phyloP scores from a whole-genome alignment of 2,329 filamentous ascomycete species.

The Monosporascus sp. region DNA sequence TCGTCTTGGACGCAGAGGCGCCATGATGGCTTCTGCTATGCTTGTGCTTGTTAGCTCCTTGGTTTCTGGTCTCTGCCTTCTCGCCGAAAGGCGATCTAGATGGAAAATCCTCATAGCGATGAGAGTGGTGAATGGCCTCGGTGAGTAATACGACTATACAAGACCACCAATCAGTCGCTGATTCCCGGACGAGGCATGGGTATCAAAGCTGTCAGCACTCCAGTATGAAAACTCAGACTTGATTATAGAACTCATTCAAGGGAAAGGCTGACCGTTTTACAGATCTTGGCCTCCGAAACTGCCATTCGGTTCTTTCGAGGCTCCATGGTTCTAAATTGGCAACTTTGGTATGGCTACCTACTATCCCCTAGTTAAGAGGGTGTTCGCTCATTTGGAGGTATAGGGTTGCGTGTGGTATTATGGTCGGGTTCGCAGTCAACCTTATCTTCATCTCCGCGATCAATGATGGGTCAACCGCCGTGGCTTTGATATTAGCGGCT shows the following conservation, averaged over 20 bases:
- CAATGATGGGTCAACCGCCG: constrained; percentile 6
- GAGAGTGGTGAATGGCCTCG: constrained; percentile 30
- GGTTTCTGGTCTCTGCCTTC: constrained; percentile 17
- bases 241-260: not conserved
- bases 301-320: constrained; percentile 39
- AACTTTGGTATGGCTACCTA: constrained; percentile 27
- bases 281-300: constrained; percentile 37
- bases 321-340: constrained; percentile 37
- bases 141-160: constrained; percentile 17
- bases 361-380: not conserved
- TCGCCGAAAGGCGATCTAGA: not conserved
- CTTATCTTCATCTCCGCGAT: constrained; percentile 23
- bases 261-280: not conserved
- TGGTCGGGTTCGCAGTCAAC: constrained; percentile 10
- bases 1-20: constrained; percentile 31
- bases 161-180: not conserved
- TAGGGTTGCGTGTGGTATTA: constrained; percentile 4
- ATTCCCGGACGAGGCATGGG: constrained; percentile 30
- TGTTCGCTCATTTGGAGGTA: not conserved
- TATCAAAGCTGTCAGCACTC: constrained; percentile 38
- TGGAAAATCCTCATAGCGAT: constrained; percentile 29
- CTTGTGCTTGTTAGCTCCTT: constrained; percentile 31
- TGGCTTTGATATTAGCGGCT: constrained; percentile 25
- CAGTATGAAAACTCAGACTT: constrained; percentile 5
- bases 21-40: constrained; percentile 28